These are phyloP conservation scores for Claviceps africana DNA, from an alignment of 2,329 filamentous ascomycete genomes.

Conservation along the genomic window DNA sequence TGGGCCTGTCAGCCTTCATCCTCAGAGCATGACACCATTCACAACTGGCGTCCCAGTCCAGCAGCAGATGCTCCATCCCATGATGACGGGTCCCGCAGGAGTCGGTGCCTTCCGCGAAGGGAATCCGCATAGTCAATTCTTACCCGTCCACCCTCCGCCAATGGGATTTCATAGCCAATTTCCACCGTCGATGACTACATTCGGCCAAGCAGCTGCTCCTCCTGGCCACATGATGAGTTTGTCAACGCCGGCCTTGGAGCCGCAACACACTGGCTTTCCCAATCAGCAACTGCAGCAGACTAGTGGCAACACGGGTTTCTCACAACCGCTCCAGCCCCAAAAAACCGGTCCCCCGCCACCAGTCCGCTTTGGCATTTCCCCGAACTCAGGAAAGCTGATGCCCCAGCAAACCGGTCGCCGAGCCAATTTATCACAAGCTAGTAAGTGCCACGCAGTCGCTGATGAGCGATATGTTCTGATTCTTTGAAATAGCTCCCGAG, in stretches of 20 bases:
- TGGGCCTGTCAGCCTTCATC: conserved; percentile 20
- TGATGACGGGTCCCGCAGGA: conserved; percentile 31
- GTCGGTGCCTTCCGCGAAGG: conserved; percentile 28
- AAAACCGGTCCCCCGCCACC: conserved; percentile 60
- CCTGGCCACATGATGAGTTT: conserved; percentile 39
- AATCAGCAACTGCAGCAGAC: conserved; percentile 34
- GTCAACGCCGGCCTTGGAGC: conserved; percentile 45
- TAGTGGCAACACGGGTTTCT: conserved; percentile 36
- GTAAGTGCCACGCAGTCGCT: conserved; percentile 42
- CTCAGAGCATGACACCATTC: conserved; percentile 25
- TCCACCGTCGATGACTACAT: conserved; percentile 24
- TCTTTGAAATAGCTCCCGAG: conserved; percentile 27
- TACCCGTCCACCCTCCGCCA: conserved; percentile 43
- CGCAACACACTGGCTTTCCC: conserved; percentile 42
- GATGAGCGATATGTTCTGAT: not conserved
- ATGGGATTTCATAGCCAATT: conserved; percentile 43
- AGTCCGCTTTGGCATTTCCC: conserved; percentile 72
- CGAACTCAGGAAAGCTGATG: conserved; percentile 59
- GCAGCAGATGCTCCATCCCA: conserved; percentile 30
- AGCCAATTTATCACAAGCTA: conserved; percentile 87
- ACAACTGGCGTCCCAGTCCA: conserved; percentile 16
- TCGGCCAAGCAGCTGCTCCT: conserved; percentile 27
- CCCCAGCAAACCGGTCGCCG: conserved; percentile 79
- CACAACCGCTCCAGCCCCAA: conserved; percentile 32
- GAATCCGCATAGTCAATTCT: conserved; percentile 26